Evolutionary conservation across 2,329 filamentous ascomycete species (phyloP).

Genomic region (Pseudonectria buxi): DNA sequence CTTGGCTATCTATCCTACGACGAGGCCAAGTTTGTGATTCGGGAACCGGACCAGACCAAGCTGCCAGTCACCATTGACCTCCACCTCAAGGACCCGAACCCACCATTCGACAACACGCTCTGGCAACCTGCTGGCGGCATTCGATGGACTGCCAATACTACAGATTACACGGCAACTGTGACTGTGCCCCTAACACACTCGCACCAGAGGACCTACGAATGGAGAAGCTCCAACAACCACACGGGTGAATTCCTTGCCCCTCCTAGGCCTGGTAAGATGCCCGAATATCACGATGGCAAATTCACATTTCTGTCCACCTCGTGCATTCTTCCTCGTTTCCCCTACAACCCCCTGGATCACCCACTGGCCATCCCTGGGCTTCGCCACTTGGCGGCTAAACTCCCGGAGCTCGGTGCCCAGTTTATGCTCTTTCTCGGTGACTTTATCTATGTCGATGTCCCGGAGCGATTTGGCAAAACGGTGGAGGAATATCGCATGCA

Average conservation of each 20-base stretch:
- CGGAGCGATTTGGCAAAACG: slow-evolving; percentile 65
- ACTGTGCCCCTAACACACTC: slow-evolving; percentile 56
- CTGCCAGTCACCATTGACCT: slow-evolving; percentile 71
- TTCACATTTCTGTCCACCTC: slow-evolving; percentile 91
- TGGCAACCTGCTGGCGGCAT: slow-evolving; percentile 65
- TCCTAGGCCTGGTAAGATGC: slow-evolving; percentile 59
- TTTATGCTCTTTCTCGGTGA: slow-evolving; percentile 80
- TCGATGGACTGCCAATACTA: slow-evolving; percentile 61
- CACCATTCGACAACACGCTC: slow-evolving; percentile 46
- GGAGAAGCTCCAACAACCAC: slow-evolving; percentile 79
- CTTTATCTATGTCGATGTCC: slow-evolving; percentile 89
- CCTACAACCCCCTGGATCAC: slow-evolving; percentile 79
- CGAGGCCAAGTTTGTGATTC: slow-evolving; percentile 73
- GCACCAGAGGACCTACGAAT: slow-evolving; percentile 72
- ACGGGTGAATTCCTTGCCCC: slow-evolving; percentile 75
- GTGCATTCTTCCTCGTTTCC: slow-evolving; percentile 86
- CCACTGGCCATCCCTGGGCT: slow-evolving; percentile 77
- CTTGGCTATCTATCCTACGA: slow-evolving; percentile 79
- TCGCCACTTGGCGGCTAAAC: slow-evolving; percentile 63
- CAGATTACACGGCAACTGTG: slow-evolving; percentile 74
- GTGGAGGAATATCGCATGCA: slow-evolving; percentile 77
- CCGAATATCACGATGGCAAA: slow-evolving; percentile 54
- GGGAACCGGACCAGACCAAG: slow-evolving; percentile 70
- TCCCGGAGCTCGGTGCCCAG: slow-evolving; percentile 66
- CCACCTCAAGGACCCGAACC: slow-evolving; percentile 44